A percentile compares a stretch with the other conserved stretches of the same genome.
These are phyloP conservation scores for Naganishia cerealis DNA, from an alignment of 1,284 basidiomycete genomes.

Conservation along the genomic window DNA sequence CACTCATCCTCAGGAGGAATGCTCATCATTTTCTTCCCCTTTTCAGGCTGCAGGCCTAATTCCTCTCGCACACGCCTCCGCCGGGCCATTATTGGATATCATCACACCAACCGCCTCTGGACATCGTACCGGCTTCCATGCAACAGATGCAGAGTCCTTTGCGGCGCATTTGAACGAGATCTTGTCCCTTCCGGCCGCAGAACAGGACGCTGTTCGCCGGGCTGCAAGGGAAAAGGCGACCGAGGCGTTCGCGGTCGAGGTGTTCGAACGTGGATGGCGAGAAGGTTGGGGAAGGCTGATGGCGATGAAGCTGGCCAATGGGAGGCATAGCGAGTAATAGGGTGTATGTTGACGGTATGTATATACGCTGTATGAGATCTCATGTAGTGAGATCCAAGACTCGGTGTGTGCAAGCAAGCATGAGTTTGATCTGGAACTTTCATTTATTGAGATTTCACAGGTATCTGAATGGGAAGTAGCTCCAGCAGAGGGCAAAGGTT, in stretches of 20 bases:
- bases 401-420: too few species aligned
- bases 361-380: background rate
- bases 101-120: slow-evolving; percentile 76
- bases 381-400: too few species aligned
- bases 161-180: slow-evolving; percentile 68
- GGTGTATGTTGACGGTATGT: background rate
- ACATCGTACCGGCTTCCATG: slow-evolving; percentile 73
- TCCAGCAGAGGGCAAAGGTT: too few species aligned
- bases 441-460: too few species aligned
- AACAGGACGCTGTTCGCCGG: slow-evolving; percentile 64
- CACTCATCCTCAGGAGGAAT: slow-evolving; percentile 6
- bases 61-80: slow-evolving; percentile 87
- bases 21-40: background rate
- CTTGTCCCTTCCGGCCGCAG: slow-evolving; percentile 62
- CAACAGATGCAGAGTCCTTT: slow-evolving; percentile 67
- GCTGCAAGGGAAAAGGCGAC: slow-evolving; percentile 71
- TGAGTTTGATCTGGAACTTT: too few species aligned
- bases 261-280: slow-evolving; percentile 73
- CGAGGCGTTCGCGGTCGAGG: slow-evolving; percentile 70
- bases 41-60: slow-evolving; percentile 85
- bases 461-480: too few species aligned
- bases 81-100: slow-evolving; percentile 88
- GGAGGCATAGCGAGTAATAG: background rate
- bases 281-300: slow-evolving; percentile 43
- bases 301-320: slow-evolving; percentile 4